phyloP scores from a whole-genome alignment of 768 basidiomycete genomes.

The Roridomyces roridus region DNA sequence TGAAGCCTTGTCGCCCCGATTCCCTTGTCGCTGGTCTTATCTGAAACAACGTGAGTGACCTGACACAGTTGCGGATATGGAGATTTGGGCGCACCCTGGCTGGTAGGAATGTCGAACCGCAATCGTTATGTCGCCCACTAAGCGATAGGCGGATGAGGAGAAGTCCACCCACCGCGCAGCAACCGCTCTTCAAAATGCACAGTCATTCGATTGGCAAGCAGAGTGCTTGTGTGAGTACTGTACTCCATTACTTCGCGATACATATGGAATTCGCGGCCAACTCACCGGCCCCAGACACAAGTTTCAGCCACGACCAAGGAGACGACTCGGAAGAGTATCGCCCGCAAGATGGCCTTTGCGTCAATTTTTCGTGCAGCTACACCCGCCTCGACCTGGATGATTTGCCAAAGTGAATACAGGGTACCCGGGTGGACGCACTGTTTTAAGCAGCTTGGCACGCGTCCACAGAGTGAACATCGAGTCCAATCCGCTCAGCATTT shows the following conservation, averaged over 20 bases:
- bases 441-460: no score
- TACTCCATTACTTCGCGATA: no score
- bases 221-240: no score
- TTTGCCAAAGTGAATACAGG: neutral
- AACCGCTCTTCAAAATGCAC: constrained; percentile 6
- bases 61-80: fast-evolving
- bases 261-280: neutral
- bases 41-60: neutral
- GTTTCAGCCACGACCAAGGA: neutral
- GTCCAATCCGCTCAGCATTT: no score
- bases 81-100: neutral
- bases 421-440: no score
- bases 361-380: neutral
- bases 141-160: no score
- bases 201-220: constrained; percentile 1
- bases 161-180: neutral
- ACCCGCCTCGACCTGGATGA: constrained; percentile 10
- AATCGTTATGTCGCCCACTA: neutral
- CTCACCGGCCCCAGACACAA: constrained; percentile 1
- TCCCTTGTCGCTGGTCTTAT: neutral
- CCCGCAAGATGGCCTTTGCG: neutral
- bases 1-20: neutral
- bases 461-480: no score
- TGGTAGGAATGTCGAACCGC: constrained; percentile 9
- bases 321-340: neutral